Evolutionary conservation across 2,329 filamentous ascomycete genomes (phyloP).

Genomic region (Ophiocordyceps camponoti-rufipedis): DNA sequence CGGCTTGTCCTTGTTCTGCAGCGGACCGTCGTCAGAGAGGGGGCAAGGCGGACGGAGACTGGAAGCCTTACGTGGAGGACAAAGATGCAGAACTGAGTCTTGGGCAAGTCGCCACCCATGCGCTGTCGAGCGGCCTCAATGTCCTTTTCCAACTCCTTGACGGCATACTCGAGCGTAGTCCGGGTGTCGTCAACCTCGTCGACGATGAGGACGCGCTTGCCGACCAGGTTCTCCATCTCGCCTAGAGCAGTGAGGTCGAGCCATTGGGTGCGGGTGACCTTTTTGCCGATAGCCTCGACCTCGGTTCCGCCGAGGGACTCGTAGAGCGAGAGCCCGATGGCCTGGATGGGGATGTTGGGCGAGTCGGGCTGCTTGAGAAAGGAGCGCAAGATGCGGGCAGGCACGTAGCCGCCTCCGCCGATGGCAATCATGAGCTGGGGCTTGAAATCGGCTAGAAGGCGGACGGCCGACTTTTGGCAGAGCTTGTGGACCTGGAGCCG

Average conservation of each 20-base stretch:
- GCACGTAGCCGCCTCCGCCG: conserved; percentile 91
- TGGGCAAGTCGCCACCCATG: conserved; percentile 42
- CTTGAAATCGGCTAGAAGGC: conserved; percentile 69
- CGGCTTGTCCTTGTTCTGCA: conserved; percentile 83
- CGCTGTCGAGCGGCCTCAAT: conserved; percentile 64
- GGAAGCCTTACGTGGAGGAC: conserved; percentile 61
- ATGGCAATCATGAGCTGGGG: conserved; percentile 98
- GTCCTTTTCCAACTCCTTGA: conserved; percentile 86
- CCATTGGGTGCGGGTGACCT: conserved; percentile 97
- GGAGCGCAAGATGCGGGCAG: conserved; percentile 87
- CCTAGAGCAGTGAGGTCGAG: conserved; percentile 70
- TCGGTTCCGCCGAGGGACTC: conserved; percentile 51
- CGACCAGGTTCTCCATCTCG: conserved; percentile 75
- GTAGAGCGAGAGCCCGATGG: conserved; percentile 94
- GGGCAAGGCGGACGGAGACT: conserved; percentile 8
- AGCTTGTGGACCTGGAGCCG: conserved; percentile 77
- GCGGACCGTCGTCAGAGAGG: neutral
- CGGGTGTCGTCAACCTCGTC: conserved; percentile 93
- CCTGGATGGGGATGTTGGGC: conserved; percentile 97
- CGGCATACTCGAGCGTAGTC: conserved; percentile 86
- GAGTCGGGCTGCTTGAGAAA: conserved; percentile 81
- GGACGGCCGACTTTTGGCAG: conserved; percentile 68
- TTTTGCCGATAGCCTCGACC: conserved; percentile 65
- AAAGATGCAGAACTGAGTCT: conserved; percentile 86
- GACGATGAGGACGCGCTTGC: conserved; percentile 82